Base-by-base conservation (phyloP, 345 rosid species). In the Viola odorata region DNA sequence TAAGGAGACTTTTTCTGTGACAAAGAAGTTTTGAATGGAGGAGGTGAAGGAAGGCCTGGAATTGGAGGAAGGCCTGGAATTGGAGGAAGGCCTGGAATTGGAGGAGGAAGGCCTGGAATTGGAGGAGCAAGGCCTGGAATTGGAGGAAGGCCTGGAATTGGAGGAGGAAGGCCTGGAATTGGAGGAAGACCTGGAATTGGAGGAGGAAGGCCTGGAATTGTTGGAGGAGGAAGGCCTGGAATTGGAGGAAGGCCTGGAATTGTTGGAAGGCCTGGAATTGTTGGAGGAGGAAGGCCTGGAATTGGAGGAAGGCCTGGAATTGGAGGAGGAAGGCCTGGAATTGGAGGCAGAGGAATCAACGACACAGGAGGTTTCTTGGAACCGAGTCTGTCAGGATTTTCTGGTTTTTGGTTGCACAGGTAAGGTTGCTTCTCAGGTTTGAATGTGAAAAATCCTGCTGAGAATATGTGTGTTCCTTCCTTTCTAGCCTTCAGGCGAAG, bases 401-500 rank as follows among this genome's bases (percentile, higher is more conserved):
- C 80, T 0, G 81, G 87, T 72, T 87, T 82, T 61, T 81, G 81
- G 68, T 73, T 82, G 70, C 96, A 94, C 2, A 84, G 60, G 36
- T 48, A 53, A 5, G 97, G 91, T 61, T 73, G 95, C 8, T 70
- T 82, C 16, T 70, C 61, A 0, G 97, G 99, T 80, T 80, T 94
- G 81, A 94, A 90, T 52, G 89, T 73, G 78, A 90, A 90, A 73
- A 82, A 76, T 0, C 99, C 99, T n/a, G 99, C 95, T 3, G 95
- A 94, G 85, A 87, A 94, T 37, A 94, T 67, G 11, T 79, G 77
- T 5, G 65, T 60, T 56, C 90, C 86, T 3, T 73, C 69, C 55
- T 74, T 79, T 54, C 76, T 76, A 2, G 83, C 70, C 73, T 75
- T 85, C 23, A 92, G 77, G 40, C 63, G 86, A 12, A 88, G 77